phyloP scores from a whole-genome alignment of 768 basidiomycete genomes.

The Lactarius indigo region DNA sequence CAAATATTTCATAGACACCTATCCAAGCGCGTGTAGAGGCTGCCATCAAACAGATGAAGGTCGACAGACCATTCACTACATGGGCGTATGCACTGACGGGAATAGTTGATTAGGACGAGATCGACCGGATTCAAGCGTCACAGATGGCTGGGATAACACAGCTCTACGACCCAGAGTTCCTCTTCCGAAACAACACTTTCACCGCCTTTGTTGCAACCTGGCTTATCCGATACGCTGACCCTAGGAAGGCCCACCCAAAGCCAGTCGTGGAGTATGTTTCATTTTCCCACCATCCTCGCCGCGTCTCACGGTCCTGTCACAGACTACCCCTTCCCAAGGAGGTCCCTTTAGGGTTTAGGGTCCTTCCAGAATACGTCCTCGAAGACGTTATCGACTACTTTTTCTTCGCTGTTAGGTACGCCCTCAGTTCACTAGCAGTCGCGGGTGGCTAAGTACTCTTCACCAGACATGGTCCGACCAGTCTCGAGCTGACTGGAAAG shows the following conservation, averaged over 20 bases:
- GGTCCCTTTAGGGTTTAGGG: constrained; percentile 79
- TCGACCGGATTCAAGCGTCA: constrained; percentile 63
- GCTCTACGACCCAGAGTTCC: constrained; percentile 80
- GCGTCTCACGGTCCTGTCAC: neutral
- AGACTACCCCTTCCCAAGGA: constrained; percentile 85
- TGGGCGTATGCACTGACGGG: neutral
- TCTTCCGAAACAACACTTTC: constrained; percentile 75
- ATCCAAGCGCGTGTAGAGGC: constrained; percentile 74
- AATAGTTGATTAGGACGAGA: constrained; percentile 49
- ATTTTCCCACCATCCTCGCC: neutral
- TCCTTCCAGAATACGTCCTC: constrained; percentile 89
- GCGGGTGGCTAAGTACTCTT: neutral
- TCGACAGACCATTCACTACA: neutral
- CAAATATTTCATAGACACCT: constrained; percentile 48
- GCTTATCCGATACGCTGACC: constrained; percentile 89
- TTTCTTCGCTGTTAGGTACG: constrained; percentile 78
- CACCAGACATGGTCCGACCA: constrained; percentile 63
- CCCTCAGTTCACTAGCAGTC: neutral
- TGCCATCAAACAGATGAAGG: constrained; percentile 71
- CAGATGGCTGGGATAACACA: constrained; percentile 83
- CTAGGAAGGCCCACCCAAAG: constrained; percentile 70
- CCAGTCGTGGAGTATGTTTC: constrained; percentile 58
- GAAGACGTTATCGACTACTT: constrained; percentile 93
- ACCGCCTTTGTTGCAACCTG: constrained; percentile 90
- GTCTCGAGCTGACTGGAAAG: constrained; percentile 80